A percentile compares a stretch with the other conserved stretches of the same genome.
Evolutionary conservation across 2,329 filamentous ascomycete species (phyloP).

Genomic region (Cladosporium oxysporum): DNA sequence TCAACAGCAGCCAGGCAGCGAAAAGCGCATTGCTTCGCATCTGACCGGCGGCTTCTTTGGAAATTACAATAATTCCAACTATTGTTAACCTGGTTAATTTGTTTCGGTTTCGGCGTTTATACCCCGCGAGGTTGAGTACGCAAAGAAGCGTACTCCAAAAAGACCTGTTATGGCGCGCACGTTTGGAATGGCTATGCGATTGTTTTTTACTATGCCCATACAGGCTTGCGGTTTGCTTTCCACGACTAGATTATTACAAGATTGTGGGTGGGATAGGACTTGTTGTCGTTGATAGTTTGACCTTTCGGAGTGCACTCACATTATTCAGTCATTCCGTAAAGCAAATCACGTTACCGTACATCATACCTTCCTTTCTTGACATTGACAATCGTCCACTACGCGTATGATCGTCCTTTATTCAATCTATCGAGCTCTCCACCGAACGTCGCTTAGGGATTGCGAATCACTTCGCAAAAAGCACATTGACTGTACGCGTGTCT

Average conservation of each 20-base stretch:
- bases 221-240: background rate
- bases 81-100: background rate
- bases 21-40: background rate
- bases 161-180: background rate
- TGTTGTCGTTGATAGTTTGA: background rate
- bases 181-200: background rate
- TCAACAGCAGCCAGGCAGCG: background rate
- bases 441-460: background rate
- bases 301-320: background rate
- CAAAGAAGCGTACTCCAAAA: background rate
- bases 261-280: background rate
- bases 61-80: background rate
- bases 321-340: background rate
- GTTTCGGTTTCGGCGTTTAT: background rate
- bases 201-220: background rate
- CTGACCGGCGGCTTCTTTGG: background rate
- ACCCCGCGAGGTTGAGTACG: conserved; percentile 3
- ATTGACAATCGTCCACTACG: background rate
- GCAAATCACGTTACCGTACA: background rate
- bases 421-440: background rate
- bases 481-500: background rate
- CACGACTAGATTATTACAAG: background rate
- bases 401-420: background rate
- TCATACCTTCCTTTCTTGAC: background rate
- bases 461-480: background rate